Conservation (phyloP, 2,329 filamentous ascomycete genomes). For the Tympanopsis confertula region DNA sequence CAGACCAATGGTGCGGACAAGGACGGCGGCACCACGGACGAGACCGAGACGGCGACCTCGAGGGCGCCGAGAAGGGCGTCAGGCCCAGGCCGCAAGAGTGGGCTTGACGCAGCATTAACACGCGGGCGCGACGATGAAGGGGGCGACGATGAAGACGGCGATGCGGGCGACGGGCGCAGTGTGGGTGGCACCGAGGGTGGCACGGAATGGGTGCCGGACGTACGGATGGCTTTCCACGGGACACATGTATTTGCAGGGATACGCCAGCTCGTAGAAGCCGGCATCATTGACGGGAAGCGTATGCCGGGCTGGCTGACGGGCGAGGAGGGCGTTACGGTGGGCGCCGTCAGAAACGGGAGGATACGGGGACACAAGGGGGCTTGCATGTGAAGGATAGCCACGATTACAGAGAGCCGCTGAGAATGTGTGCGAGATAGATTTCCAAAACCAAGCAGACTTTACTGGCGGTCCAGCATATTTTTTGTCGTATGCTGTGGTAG, state of each 20-base stretch:
- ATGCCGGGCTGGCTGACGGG: conserved; percentile 91
- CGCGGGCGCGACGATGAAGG: conserved; percentile 15
- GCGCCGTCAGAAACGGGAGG: conserved; percentile 55
- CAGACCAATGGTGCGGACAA: conserved; percentile 5
- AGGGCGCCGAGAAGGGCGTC: not conserved
- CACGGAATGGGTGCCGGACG: conserved; percentile 39
- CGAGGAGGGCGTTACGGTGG: conserved; percentile 68
- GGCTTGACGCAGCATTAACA: conserved; percentile 20
- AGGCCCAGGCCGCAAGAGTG: conserved; percentile 10
- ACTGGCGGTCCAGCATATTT: no score
- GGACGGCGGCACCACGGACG: conserved; percentile 4
- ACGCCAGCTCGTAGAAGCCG: conserved; percentile 64
- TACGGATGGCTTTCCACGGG: conserved; percentile 62
- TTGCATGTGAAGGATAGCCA: conserved; percentile 25
- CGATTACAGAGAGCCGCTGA: no score
- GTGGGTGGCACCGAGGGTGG: conserved; percentile 13
- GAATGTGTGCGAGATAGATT: no score
- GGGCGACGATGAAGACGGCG: conserved; percentile 11
- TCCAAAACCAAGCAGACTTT: no score
- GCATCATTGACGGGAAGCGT: conserved; percentile 60
- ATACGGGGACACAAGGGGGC: conserved; percentile 48
- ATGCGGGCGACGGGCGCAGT: conserved; percentile 11
- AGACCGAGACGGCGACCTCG: not conserved
- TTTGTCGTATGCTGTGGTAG: no score
- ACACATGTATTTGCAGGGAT: conserved; percentile 72